Evolutionary conservation across 2,329 filamentous ascomycete species (phyloP).

Genomic region (Cryphonectria nitschkei): DNA sequence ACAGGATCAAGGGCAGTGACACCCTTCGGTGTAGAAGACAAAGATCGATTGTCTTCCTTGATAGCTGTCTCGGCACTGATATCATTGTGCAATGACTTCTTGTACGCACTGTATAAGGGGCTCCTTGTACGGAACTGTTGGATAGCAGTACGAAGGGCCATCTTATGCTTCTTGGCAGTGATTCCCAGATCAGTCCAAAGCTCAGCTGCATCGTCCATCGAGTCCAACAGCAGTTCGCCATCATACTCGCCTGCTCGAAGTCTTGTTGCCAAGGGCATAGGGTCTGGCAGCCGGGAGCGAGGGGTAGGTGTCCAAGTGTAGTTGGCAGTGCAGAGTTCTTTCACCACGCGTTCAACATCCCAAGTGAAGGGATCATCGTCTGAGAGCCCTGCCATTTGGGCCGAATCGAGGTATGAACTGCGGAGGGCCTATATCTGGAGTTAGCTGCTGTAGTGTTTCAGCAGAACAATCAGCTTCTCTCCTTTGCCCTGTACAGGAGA

Average conservation of each 20-base stretch:
- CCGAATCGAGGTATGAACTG: background rate
- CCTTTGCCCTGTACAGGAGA: too few species aligned
- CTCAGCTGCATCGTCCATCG: slow-evolving; percentile 54
- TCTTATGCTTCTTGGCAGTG: slow-evolving; percentile 59
- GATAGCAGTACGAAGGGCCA: slow-evolving; percentile 62
- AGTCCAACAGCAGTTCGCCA: slow-evolving; percentile 65
- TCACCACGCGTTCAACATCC: slow-evolving; percentile 68
- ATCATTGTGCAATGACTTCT: slow-evolving; percentile 37
- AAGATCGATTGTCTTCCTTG: background rate
- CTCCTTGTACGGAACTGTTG: slow-evolving; percentile 58
- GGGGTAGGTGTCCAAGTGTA: slow-evolving; percentile 51
- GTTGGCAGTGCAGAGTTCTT: slow-evolving; percentile 62
- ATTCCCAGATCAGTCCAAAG: slow-evolving; percentile 60
- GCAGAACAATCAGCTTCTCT: too few species aligned
- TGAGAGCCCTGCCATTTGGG: slow-evolving; percentile 38
- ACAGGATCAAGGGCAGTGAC: slow-evolving; percentile 1
- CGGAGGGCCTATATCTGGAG: background rate
- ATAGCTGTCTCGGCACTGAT: slow-evolving; percentile 27
- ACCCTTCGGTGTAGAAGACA: background rate
- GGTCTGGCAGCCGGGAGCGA: slow-evolving; percentile 52
- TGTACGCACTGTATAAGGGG: slow-evolving; percentile 46
- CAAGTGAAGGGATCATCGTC: slow-evolving; percentile 73
- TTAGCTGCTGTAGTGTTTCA: background rate
- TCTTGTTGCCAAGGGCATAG: slow-evolving; percentile 52
- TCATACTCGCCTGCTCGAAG: slow-evolving; percentile 67